phyloP scores from a whole-genome alignment of 805 yeast species.

The Jamesozyma spencerorum region DNA sequence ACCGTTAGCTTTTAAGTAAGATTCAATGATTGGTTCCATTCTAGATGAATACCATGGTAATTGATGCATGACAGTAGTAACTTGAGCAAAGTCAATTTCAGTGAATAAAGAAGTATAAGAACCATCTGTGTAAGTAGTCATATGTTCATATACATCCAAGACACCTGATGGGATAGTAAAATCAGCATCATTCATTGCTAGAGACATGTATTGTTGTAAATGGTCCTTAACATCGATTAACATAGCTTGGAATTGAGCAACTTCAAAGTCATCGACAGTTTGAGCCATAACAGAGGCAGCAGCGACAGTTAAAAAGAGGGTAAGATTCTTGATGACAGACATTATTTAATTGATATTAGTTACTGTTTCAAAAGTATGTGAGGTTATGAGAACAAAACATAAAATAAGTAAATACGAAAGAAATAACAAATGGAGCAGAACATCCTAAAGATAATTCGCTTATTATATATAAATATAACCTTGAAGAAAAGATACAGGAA shows the following conservation, averaged over 20 bases:
- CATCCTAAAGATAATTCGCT: too few species aligned
- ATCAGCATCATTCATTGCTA: constrained; percentile 7
- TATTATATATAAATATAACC: too few species aligned
- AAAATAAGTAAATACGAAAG: too few species aligned
- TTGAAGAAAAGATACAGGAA: too few species aligned
- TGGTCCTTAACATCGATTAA: constrained; percentile 11
- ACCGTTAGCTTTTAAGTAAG: constrained; percentile 1
- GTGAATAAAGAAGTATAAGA: constrained; percentile 27
- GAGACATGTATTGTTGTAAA: constrained; percentile 8
- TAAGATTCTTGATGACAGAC: neutral
- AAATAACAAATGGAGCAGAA: too few species aligned
- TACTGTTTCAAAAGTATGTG: too few species aligned
- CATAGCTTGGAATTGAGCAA: constrained; percentile 10
- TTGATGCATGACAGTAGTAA: constrained; percentile 22
- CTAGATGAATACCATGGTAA: constrained; percentile 30
- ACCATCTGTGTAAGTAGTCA: constrained; percentile 28
- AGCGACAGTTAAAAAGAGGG: constrained; percentile 6
- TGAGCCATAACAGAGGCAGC: constrained; percentile 8
- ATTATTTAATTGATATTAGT: too few species aligned
- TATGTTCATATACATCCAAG: constrained; percentile 20
- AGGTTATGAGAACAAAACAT: too few species aligned
- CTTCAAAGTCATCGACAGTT: constrained; percentile 3
- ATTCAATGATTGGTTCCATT: constrained; percentile 12
- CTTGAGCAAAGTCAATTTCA: constrained; percentile 19
- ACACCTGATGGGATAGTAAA: constrained; percentile 26